Conservation (phyloP, 768 basidiomycete genomes). For the Trametes villosa region DNA sequence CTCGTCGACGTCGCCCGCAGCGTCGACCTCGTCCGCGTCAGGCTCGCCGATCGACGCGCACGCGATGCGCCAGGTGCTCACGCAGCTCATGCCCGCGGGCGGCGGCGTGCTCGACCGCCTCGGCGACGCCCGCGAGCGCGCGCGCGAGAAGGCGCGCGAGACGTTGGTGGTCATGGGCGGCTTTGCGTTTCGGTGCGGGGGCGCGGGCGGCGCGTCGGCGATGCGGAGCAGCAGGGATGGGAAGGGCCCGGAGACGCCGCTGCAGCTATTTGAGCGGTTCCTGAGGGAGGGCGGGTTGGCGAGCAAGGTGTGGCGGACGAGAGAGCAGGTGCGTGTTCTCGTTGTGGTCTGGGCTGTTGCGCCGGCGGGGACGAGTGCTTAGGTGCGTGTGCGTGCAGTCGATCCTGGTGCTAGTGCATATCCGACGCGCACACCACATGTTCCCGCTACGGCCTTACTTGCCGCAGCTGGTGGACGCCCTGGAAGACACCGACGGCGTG, state of each 20-base stretch:
- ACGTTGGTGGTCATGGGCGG: conserved; percentile 76
- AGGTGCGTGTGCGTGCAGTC: conserved; percentile 34
- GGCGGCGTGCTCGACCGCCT: conserved; percentile 78
- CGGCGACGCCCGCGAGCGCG: conserved; percentile 73
- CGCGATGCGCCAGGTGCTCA: conserved; percentile 68
- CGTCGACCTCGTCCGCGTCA: conserved; percentile 52
- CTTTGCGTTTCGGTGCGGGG: conserved; percentile 65
- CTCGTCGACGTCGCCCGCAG: conserved; percentile 40
- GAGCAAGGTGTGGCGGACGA: conserved; percentile 85
- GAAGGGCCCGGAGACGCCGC: conserved; percentile 71
- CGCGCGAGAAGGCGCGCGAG: conserved; percentile 76
- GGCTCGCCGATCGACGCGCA: conserved; percentile 54
- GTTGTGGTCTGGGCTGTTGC: neutral
- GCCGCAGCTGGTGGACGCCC: conserved; percentile 73
- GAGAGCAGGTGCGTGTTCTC: conserved; percentile 74
- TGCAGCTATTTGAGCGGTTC: conserved; percentile 70
- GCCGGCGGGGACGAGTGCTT: neutral
- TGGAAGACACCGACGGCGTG: conserved; percentile 89
- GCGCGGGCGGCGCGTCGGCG: conserved; percentile 37
- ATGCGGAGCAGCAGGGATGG: conserved; percentile 51
- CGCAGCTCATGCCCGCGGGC: conserved; percentile 72
- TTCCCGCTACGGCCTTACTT: conserved; percentile 87
- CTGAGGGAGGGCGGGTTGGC: conserved; percentile 72
- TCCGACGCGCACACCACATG: conserved; percentile 69
- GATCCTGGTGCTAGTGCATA: conserved; percentile 69